Evolutionary conservation across 495 filamentous ascomycete genomes (phyloP).

Genomic region (Cercophora samala): DNA sequence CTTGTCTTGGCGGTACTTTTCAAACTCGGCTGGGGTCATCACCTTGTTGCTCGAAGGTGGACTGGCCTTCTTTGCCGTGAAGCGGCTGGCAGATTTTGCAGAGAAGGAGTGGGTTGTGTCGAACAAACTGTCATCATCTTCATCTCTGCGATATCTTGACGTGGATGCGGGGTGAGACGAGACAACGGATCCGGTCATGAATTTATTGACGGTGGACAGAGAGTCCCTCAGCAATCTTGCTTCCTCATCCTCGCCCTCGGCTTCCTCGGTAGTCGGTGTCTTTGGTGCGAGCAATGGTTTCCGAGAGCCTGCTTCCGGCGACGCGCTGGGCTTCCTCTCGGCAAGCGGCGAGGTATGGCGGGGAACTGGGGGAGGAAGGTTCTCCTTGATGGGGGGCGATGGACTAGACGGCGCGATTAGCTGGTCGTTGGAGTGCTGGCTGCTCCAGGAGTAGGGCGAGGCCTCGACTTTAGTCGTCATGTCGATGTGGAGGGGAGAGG

Average conservation of each 20-base stretch:
- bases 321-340: slow-evolving; percentile 17
- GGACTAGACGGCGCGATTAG: slow-evolving; percentile 48
- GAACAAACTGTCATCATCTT: slow-evolving; percentile 45
- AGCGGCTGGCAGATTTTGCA: slow-evolving; percentile 50
- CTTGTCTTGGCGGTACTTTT: slow-evolving; percentile 76
- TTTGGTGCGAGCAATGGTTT: slow-evolving; percentile 45
- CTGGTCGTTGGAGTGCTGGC: slow-evolving; percentile 62
- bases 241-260: slow-evolving; percentile 63
- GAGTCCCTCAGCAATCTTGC: slow-evolving; percentile 63
- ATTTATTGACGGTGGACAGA: slow-evolving; percentile 48
- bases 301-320: slow-evolving; percentile 45
- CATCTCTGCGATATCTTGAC: slow-evolving; percentile 39
- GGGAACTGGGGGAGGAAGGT: slow-evolving; percentile 34
- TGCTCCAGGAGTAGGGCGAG: slow-evolving; percentile 66
- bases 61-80: slow-evolving; percentile 38
- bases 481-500: slow-evolving; percentile 59
- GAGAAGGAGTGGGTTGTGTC: slow-evolving; percentile 53
- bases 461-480: slow-evolving; percentile 52
- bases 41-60: slow-evolving; percentile 59
- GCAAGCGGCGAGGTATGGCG: slow-evolving; percentile 30
- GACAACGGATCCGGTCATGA: slow-evolving; percentile 31
- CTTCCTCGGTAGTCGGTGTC: slow-evolving; percentile 39
- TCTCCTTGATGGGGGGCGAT: slow-evolving; percentile 30
- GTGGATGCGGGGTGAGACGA: slow-evolving; percentile 14
- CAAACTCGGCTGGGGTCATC: slow-evolving; percentile 87